These are phyloP conservation scores for Kwoniella newhampshirensis DNA, from an alignment of 768 basidiomycete genomes.

Conservation along the genomic window DNA sequence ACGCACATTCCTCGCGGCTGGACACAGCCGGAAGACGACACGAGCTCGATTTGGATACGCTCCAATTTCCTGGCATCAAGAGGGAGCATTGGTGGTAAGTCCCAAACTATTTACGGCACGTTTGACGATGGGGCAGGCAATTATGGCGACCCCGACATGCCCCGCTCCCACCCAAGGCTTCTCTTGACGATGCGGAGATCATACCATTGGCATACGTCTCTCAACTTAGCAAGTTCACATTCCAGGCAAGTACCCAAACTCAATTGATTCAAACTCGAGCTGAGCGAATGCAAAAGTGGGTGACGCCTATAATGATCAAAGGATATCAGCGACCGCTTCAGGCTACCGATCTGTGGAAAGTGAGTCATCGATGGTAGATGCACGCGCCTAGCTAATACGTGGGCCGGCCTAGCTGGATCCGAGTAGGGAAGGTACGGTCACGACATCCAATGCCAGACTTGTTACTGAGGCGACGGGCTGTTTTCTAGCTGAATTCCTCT, in stretches of 20 bases:
- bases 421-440: constrained; percentile 40
- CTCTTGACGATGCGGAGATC: constrained; percentile 63
- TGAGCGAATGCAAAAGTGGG: constrained; percentile 30
- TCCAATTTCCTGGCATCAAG: constrained; percentile 30
- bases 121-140: constrained; percentile 33
- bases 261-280: background rate
- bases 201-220: constrained; percentile 65
- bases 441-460: background rate
- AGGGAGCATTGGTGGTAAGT: constrained; percentile 38
- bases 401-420: constrained; percentile 34
- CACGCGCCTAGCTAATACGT: constrained; percentile 2
- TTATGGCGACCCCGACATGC: constrained; percentile 62
- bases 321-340: constrained; percentile 74
- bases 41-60: constrained; percentile 20
- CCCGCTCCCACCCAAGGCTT: constrained; percentile 62
- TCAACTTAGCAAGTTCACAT: constrained; percentile 64
- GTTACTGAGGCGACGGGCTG: constrained; percentile 2
- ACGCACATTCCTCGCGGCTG: too few relatives aligned
- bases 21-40: constrained; percentile 9
- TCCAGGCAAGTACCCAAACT: constrained; percentile 60
- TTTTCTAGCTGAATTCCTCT: constrained; percentile 60
- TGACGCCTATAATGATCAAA: constrained; percentile 57
- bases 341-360: constrained; percentile 71
- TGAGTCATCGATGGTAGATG: constrained; percentile 47
- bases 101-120: background rate